These are phyloP conservation scores for Septoria linicola DNA, from an alignment of 2,329 filamentous ascomycete species.

Conservation along the genomic window DNA sequence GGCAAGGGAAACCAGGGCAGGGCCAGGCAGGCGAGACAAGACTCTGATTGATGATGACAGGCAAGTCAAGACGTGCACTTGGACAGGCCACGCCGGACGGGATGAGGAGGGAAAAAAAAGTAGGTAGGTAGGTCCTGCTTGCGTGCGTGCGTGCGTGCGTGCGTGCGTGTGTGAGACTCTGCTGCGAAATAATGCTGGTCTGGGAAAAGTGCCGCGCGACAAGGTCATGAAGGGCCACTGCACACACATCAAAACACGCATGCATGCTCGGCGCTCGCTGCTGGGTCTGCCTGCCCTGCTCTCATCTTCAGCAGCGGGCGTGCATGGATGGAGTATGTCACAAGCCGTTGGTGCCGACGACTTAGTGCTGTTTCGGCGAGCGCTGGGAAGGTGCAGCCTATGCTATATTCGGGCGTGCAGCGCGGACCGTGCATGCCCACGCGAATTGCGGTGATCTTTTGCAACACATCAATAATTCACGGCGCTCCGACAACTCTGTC, in stretches of 20 bases:
- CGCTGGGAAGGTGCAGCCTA: slow-evolving; percentile 7
- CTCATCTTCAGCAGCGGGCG: slow-evolving; percentile 2
- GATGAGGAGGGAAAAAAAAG: too few species aligned
- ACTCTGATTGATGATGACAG: too few species aligned
- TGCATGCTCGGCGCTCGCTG: background rate
- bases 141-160: too few species aligned
- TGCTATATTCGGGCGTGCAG: background rate
- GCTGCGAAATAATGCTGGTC: too few species aligned
- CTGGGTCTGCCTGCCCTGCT: background rate
- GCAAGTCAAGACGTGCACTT: too few species aligned
- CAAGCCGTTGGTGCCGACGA: slow-evolving; percentile 2
- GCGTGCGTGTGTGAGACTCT: too few species aligned
- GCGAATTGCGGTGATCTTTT: background rate
- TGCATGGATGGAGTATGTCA: slow-evolving; percentile 10
- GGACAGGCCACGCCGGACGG: too few species aligned
- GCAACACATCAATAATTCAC: background rate
- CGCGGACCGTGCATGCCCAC: slow-evolving; percentile 4
- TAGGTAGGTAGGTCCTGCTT: too few species aligned
- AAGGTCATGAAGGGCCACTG: background rate
- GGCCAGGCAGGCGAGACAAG: too few species aligned
- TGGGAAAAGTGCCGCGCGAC: background rate
- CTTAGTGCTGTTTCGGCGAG: slow-evolving; percentile 8
- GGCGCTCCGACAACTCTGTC: too few species aligned
- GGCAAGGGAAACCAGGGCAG: too few species aligned
- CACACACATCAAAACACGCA: background rate